These are phyloP conservation scores for Solanum peruvianum DNA, from an alignment of 257 asterid species.

Conservation along the genomic window DNA sequence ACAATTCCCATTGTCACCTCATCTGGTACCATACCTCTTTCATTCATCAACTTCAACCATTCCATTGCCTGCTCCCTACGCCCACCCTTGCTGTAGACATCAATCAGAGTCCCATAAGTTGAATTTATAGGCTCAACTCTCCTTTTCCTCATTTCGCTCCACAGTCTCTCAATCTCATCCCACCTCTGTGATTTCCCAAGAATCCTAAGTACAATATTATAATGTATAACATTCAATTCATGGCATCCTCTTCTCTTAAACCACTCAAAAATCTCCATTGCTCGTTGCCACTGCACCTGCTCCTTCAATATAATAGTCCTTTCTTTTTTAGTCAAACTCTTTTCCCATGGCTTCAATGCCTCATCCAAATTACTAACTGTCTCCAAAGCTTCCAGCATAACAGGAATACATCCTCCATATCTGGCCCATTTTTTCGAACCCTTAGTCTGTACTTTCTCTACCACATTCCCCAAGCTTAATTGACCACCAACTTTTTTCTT, in stretches of 20 bases:
- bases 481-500: not conserved
- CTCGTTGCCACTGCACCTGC: slow-evolving; percentile 75
- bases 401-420: slow-evolving; percentile 73
- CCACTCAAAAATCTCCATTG: slow-evolving; percentile 84
- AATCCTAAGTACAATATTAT: slow-evolving; percentile 65
- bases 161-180: slow-evolving; percentile 57
- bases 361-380: slow-evolving; percentile 44
- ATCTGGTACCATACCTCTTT: slow-evolving; percentile 58
- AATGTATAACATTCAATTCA: slow-evolving; percentile 85
- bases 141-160: slow-evolving; percentile 53
- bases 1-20: slow-evolving; percentile 89
- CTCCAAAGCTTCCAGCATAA: slow-evolving; percentile 63
- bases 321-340: slow-evolving; percentile 70
- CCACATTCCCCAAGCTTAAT: not conserved
- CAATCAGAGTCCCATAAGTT: slow-evolving; percentile 88
- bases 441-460: slow-evolving; percentile 26
- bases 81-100: slow-evolving; percentile 75
- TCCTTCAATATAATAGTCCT: slow-evolving; percentile 81
- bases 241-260: slow-evolving; percentile 57
- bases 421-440: slow-evolving; percentile 83
- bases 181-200: slow-evolving; percentile 64
- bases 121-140: slow-evolving; percentile 59
- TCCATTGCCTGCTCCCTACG: slow-evolving; percentile 41
- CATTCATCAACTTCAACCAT: slow-evolving; percentile 73
- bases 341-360: slow-evolving; percentile 73